Percentiles rank a stretch among this genome's conserved stretches.
These are phyloP conservation scores for Penicillium malachiteum DNA, from an alignment of 495 filamentous ascomycete species.

Conservation along the genomic window DNA sequence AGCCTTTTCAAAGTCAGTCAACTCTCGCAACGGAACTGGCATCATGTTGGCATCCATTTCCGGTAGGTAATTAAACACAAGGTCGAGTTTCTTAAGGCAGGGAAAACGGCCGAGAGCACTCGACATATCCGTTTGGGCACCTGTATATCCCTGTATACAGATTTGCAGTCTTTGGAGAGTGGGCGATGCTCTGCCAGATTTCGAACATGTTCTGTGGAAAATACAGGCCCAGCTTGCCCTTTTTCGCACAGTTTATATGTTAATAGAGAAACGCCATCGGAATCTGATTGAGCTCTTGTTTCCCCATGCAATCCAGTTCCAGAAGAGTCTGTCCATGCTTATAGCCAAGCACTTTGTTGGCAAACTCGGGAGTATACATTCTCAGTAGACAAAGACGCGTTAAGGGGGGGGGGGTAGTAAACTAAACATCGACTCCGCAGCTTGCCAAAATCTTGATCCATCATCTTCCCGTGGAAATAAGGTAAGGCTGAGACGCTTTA, in stretches of 20 bases:
- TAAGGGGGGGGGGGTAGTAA: not conserved
- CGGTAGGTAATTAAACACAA: not conserved
- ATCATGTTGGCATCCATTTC: not conserved
- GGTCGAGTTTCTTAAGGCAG: not conserved
- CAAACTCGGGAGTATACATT: not conserved
- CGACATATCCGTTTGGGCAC: not conserved
- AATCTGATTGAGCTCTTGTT: not conserved
- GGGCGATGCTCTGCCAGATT: not conserved
- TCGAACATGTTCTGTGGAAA: not conserved
- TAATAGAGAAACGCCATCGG: too few species aligned
- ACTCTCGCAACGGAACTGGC: not conserved
- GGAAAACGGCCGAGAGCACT: not conserved
- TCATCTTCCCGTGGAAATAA: not conserved
- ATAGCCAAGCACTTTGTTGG: not conserved
- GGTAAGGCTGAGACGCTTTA: not conserved
- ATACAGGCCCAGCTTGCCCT: not conserved
- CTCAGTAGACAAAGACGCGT: not conserved
- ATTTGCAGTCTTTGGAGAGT: not conserved
- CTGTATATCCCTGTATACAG: not conserved
- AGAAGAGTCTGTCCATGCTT: not conserved
- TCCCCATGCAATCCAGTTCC: not conserved
- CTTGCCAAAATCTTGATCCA: not conserved
- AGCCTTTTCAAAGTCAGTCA: slow-evolving; percentile 1
- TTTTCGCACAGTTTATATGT: not conserved
- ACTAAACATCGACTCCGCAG: not conserved